Evolutionary conservation across 78 protist genomes (phyloP), one percentile per base, ranked within the genome.

Genomic region (Thecamonas trahens): DNA sequence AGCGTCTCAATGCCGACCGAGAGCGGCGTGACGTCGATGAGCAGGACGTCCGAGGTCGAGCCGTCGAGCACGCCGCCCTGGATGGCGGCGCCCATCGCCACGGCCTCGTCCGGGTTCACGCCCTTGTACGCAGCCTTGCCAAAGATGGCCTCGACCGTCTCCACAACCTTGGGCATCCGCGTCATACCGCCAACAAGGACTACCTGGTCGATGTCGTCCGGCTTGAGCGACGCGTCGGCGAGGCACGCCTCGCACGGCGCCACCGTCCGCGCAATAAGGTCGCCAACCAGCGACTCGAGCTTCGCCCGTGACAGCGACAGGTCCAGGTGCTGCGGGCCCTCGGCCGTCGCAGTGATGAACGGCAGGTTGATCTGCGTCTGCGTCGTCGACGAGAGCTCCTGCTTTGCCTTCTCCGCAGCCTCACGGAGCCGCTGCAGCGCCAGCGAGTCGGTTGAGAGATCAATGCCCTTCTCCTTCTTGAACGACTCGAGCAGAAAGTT

Each of bases 41-140:
- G 88, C 6, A 93, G 76, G 22, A 95, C 77, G 39, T 85, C 92
- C 18, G 44, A 38, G 37, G 65, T 74, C 22, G 76, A 89, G 39
- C 99, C 99, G 18, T 53, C 42, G n/a, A 96, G 77, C 28, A 98
- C 87, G 49, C 95, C 97, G 32, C 97, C 99, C 87, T 94, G 98
- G 72, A 98, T 92, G 76, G 99, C 99, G 37, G 99, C 99, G 32
- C 99, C 99, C 42, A 86, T 75, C 5, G 99, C 99, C 29, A 98
- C 99, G 31, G 91, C 99, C 76, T 97, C 99, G 73, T 98, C 99
- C 24, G 99, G 99, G 82, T 98, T 97, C 69, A 98, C 97, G 20
- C 95, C 93, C 86, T 85, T 86, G 91, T 73, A 82, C 39, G 99
- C 97, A 50, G 87, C 86, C 58, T 79, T 72, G 14, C 83, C 79